Percentiles rank a stretch among this genome's conserved stretches.
Evolutionary conservation across 2,329 filamentous ascomycete species (phyloP).

Genomic region (Colletotrichum salicis): DNA sequence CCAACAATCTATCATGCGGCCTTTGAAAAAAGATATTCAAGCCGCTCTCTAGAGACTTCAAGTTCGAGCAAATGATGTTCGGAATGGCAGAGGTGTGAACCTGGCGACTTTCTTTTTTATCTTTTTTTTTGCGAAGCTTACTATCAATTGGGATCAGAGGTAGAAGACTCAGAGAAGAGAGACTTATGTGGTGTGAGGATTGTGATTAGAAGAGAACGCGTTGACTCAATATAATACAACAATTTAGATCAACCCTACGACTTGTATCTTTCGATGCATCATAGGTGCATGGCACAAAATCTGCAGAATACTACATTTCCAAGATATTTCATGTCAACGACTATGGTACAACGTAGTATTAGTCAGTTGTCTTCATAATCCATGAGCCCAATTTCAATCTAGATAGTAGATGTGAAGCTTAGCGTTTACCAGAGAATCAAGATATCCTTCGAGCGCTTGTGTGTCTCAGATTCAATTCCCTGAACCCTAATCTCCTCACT

Average conservation of each 20-base stretch:
- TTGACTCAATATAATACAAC: not conserved
- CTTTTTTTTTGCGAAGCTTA: not conserved
- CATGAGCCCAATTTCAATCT: too few relatives aligned
- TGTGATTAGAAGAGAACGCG: not conserved
- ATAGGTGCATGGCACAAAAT: too few relatives aligned
- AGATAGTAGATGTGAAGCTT: too few relatives aligned
- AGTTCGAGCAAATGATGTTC: not conserved
- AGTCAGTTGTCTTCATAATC: too few relatives aligned
- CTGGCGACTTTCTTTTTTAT: not conserved
- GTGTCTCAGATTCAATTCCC: not conserved
- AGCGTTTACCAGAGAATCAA: not conserved
- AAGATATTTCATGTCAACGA: too few relatives aligned
- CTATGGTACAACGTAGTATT: too few relatives aligned
- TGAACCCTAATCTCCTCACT: not conserved
- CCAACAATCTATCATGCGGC: constrained; percentile 55
- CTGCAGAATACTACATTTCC: too few relatives aligned
- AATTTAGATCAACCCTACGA: too few relatives aligned
- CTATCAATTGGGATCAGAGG: not conserved
- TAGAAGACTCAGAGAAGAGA: not conserved
- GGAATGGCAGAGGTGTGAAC: not conserved
- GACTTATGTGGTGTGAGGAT: not conserved
- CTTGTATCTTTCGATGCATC: too few relatives aligned
- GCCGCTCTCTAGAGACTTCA: constrained; percentile 3
- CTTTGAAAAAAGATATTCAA: constrained; percentile 7
- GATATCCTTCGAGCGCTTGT: not conserved